Percentiles rank a stretch among this genome's conserved stretches.
phyloP scores from a whole-genome alignment of 352 stramenopile genomes.

The Phytophthora uliginosa region DNA sequence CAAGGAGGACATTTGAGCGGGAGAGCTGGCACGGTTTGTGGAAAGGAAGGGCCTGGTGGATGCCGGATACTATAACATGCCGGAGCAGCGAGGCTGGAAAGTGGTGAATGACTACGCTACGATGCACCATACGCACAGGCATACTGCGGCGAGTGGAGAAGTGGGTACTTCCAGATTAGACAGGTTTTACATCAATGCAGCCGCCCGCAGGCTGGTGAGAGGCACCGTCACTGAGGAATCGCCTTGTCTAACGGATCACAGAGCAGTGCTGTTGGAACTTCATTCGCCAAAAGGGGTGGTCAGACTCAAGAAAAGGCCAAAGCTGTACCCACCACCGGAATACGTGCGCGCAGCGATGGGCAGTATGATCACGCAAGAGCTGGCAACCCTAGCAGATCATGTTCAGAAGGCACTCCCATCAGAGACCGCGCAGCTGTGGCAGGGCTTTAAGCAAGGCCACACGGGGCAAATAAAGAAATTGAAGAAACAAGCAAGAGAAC shows the following conservation, averaged over 20 bases:
- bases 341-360: neutral
- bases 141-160: neutral
- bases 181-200: neutral
- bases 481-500: too few species aligned
- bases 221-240: neutral
- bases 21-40: neutral
- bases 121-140: neutral
- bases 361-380: neutral
- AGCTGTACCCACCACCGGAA: neutral
- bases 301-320: neutral
- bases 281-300: neutral
- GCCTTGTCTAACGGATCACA: neutral
- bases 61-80: neutral
- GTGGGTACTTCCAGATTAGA: neutral
- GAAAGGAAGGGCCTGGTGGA: neutral
- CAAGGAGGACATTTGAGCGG: neutral
- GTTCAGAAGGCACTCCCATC: neutral
- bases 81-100: neutral
- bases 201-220: neutral
- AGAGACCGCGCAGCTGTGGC: too few species aligned
- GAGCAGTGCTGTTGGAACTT: neutral
- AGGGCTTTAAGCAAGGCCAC: too few species aligned
- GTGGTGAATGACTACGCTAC: neutral
- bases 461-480: too few species aligned
- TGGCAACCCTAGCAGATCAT: neutral